phyloP scores from a whole-genome alignment of 176 grass and related monocot genomes.

The Musa schizocarpa region DNA sequence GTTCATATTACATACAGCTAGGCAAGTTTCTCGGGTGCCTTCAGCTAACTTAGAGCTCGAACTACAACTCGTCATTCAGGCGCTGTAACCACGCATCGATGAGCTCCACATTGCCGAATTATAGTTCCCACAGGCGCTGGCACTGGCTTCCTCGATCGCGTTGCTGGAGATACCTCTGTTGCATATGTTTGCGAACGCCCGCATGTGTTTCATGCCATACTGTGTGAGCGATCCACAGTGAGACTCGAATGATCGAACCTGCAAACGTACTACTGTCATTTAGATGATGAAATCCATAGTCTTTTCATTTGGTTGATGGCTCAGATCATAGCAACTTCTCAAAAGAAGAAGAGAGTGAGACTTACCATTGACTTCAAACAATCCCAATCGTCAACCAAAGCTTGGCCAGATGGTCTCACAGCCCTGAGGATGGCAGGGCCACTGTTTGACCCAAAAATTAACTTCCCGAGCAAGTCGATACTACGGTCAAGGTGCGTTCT shows the following conservation, averaged over 20 bases:
- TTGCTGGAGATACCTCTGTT: slow-evolving; percentile 39
- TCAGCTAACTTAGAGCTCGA: no score
- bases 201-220: slow-evolving; percentile 84
- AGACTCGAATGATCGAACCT: slow-evolving; percentile 65
- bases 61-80: slow-evolving; percentile 23
- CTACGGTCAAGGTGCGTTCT: slow-evolving; percentile 77
- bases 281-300: slow-evolving; percentile 14
- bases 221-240: slow-evolving; percentile 74
- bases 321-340: neutral
- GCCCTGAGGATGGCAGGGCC: slow-evolving; percentile 39
- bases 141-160: slow-evolving; percentile 45
- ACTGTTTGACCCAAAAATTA: slow-evolving; percentile 51
- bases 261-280: slow-evolving; percentile 19
- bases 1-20: no score
- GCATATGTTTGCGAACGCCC: slow-evolving; percentile 82
- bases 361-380: slow-evolving; percentile 80
- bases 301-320: slow-evolving; percentile 48
- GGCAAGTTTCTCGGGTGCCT: no score
- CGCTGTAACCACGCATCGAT: slow-evolving; percentile 34
- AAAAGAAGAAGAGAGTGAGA: neutral
- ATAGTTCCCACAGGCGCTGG: slow-evolving; percentile 36
- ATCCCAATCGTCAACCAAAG: slow-evolving; percentile 78
- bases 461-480: slow-evolving; percentile 50
- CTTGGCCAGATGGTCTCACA: slow-evolving; percentile 39
- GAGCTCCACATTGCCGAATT: slow-evolving; percentile 42